Conservation (phyloP, 2,329 filamentous ascomycete species). For the Gyromitra esculenta region DNA sequence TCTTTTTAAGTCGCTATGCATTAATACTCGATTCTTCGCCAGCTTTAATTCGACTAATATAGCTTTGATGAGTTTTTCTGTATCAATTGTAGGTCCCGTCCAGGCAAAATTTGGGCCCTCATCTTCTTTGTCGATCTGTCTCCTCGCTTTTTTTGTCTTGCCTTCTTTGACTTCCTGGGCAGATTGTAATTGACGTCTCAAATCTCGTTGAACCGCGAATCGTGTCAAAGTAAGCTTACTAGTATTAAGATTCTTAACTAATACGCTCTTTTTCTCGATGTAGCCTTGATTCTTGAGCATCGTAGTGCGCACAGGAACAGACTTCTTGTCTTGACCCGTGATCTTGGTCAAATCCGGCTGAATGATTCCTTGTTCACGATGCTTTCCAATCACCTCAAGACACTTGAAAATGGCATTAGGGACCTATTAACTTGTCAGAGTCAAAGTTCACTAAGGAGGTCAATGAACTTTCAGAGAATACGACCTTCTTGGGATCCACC, state of each 20-base stretch:
- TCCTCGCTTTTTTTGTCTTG: conserved; percentile 58
- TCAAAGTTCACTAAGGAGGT: background rate
- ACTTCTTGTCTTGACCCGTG: conserved; percentile 71
- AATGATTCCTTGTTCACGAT: conserved; percentile 67
- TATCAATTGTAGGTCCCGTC: conserved; percentile 69
- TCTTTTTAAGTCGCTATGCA: conserved; percentile 68
- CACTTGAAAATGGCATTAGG: conserved; percentile 55
- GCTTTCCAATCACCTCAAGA: conserved; percentile 54
- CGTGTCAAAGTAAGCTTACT: conserved; percentile 71
- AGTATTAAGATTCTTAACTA: conserved; percentile 69
- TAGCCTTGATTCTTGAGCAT: conserved; percentile 70
- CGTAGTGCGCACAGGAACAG: conserved; percentile 71
- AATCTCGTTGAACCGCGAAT: conserved; percentile 65
- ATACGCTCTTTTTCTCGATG: conserved; percentile 69
- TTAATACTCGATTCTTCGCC: conserved; percentile 63
- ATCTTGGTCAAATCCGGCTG: conserved; percentile 70
- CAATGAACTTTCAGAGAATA: conserved; percentile 8
- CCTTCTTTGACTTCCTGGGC: conserved; percentile 58
- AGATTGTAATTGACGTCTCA: conserved; percentile 55
- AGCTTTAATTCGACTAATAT: conserved; percentile 67
- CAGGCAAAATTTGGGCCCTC: conserved; percentile 60
- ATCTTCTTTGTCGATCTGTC: conserved; percentile 58
- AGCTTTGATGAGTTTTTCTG: conserved; percentile 69
- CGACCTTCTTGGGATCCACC: conserved; percentile 67
- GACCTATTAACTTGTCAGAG: conserved; percentile 44